phyloP scores from a whole-genome alignment of 1,139 yeast genomes.

The Lodderomyces theae region DNA sequence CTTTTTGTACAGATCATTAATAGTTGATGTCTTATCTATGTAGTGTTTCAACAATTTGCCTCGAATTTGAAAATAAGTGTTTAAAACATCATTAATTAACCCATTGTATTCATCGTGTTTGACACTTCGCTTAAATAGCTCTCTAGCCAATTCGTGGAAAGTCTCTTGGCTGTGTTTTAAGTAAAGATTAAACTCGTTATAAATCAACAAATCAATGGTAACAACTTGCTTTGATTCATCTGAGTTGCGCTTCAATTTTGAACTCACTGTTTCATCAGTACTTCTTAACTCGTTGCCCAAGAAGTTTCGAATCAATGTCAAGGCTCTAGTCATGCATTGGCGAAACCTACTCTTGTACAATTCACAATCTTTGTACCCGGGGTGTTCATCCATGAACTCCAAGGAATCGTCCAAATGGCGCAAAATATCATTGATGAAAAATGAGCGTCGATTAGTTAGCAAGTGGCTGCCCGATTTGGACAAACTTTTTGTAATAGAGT shows the following conservation, averaged over 20 bases:
- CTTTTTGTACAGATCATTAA: slow-evolving; percentile 12
- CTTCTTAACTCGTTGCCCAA: slow-evolving; percentile 51
- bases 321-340: slow-evolving; percentile 81
- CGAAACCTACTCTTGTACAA: slow-evolving; percentile 70
- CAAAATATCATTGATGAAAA: slow-evolving; percentile 38
- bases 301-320: slow-evolving; percentile 71
- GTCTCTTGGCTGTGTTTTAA: slow-evolving; percentile 19
- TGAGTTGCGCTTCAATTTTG: slow-evolving; percentile 31
- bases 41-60: slow-evolving; percentile 43
- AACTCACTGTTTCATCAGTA: slow-evolving; percentile 30
- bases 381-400: slow-evolving; percentile 32
- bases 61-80: slow-evolving; percentile 60
- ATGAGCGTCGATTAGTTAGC: slow-evolving; percentile 31
- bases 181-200: slow-evolving; percentile 50
- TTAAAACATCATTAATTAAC: slow-evolving; percentile 61
- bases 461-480: slow-evolving; percentile 69
- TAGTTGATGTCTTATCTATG: slow-evolving; percentile 24
- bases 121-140: slow-evolving; percentile 49
- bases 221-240: slow-evolving; percentile 14
- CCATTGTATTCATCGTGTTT: slow-evolving; percentile 62
- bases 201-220: slow-evolving; percentile 34
- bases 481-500: slow-evolving; percentile 63
- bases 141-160: slow-evolving; percentile 39
- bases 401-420: slow-evolving; percentile 55
- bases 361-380: slow-evolving; percentile 67